Conservation (phyloP, 169 alveolate genomes). For the Cyclospora cayetanensis region DNA sequence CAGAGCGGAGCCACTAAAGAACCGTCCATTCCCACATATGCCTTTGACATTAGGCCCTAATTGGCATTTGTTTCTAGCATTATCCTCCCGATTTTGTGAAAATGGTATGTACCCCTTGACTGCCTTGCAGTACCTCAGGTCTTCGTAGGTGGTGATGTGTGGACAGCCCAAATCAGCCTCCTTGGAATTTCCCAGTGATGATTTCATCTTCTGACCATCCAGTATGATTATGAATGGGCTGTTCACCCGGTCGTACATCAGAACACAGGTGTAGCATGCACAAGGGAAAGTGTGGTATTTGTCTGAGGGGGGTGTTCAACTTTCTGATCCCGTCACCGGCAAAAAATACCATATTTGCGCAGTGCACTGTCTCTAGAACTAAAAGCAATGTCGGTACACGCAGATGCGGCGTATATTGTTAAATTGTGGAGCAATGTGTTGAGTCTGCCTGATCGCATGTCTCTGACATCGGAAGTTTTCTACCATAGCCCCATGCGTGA, state of each 20-base stretch:
- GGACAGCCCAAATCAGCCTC: not conserved
- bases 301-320: conserved; percentile 31
- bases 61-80: too few species aligned
- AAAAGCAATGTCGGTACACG: not conserved
- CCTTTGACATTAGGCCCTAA: too few species aligned
- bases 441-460: not conserved
- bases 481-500: not conserved
- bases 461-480: not conserved
- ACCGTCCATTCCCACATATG: too few species aligned
- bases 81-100: too few species aligned
- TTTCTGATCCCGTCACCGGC: not conserved
- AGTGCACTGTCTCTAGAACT: not conserved
- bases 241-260: not conserved
- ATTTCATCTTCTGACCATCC: not conserved
- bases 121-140: not conserved
- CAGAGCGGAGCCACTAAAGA: too few species aligned
- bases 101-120: conserved; percentile 27
- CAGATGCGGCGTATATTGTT: not conserved
- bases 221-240: not conserved
- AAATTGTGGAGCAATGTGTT: not conserved
- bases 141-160: not conserved
- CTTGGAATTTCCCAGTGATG: not conserved
- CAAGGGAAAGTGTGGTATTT: not conserved
- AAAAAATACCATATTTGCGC: not conserved
- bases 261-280: conserved; percentile 20